phyloP scores from a whole-genome alignment of 768 basidiomycete species.

The Phanerochaete sordida region DNA sequence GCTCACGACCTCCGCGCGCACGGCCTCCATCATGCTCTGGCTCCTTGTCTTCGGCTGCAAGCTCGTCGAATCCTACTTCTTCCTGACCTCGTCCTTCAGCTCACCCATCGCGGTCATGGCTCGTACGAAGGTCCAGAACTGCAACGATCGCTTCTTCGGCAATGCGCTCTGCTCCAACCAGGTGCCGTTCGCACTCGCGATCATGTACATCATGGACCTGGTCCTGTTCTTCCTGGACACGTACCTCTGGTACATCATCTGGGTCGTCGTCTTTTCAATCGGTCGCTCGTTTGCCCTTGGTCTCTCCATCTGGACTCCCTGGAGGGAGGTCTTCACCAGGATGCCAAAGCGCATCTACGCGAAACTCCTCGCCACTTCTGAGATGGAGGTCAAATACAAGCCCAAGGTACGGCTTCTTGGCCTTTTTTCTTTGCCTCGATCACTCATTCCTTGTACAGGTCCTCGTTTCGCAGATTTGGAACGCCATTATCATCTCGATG shows the following conservation, averaged over 20 bases:
- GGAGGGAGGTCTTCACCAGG: constrained; percentile 95
- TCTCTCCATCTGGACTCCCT: constrained; percentile 98
- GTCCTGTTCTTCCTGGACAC: constrained; percentile 99
- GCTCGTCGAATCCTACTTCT: constrained; percentile 96
- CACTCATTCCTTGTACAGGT: constrained; percentile 42
- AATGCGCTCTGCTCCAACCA: constrained; percentile 83
- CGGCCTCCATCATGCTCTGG: constrained; percentile 87
- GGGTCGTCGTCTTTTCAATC: constrained; percentile 94
- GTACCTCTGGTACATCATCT: constrained; percentile 99
- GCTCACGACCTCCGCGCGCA: constrained; percentile 67
- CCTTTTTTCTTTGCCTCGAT: not conserved
- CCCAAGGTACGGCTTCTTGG: constrained; percentile 63
- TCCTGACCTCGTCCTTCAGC: constrained; percentile 95
- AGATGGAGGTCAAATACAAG: constrained; percentile 99
- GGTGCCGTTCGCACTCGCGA: constrained; percentile 88
- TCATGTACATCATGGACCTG: constrained; percentile 99
- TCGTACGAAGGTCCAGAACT: constrained; percentile 88
- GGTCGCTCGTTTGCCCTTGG: constrained; percentile 89
- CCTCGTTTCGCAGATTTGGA: constrained; percentile 98
- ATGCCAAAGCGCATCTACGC: constrained; percentile 98
- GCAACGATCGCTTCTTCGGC: constrained; percentile 83
- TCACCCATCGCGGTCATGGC: constrained; percentile 97
- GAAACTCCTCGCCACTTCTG: constrained; percentile 90
- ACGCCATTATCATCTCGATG: constrained; percentile 99
- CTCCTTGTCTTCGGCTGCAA: constrained; percentile 94